Evolutionary conservation across 2,329 filamentous ascomycete genomes (phyloP), one percentile per base, ranked within the genome.

Genomic region (Diaporthe aspalathi): DNA sequence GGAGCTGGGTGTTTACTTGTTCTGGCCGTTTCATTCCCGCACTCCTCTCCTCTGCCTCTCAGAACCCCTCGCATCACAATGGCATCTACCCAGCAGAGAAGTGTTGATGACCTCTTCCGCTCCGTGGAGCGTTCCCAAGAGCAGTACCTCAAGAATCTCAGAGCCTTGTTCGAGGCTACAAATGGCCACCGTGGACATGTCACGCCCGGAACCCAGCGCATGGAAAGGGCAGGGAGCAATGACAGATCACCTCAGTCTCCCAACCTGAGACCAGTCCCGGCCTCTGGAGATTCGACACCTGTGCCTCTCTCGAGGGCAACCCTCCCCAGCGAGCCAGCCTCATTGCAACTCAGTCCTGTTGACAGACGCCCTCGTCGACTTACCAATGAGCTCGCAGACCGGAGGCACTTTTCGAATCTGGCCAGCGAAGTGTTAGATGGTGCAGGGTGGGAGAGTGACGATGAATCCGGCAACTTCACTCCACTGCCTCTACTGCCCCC

Each of bases 401-500:
- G 49, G 35, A 50, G 17, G 22, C 62, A 29, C 32, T 52, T 67
- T 20, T n/a, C 38, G 29, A 56, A 53, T 17, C 22, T 70, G 38
- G n/a, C 50, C 4, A 67, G 17, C n/a, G 62, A 67, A 63, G 68
- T 65, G 12, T 40, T 67, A 7, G 60, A 70, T 8, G 62, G 52
- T 11, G 20, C 20, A 29, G 62, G 65, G 9, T 56, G 43, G 52
- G 68, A 67, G 20, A 56, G 22, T 4, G 68, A 70, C 50, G 68
- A 67, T 27, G 68, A 68, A 17, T 29, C 40, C 2, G 20, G 29
- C n/a, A 65, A 47, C 29, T 63, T 66, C 20, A 40, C 68, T 8
- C 62, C 62, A 20, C 78, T 70, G 12, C 62, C 68, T 47, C 52
- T 67, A 9, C 68, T 70, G 29, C 50, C 38, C 7, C 47, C 24